Conservation (phyloP, 2,329 filamentous ascomycete genomes). For the Corinectria fuckeliana region DNA sequence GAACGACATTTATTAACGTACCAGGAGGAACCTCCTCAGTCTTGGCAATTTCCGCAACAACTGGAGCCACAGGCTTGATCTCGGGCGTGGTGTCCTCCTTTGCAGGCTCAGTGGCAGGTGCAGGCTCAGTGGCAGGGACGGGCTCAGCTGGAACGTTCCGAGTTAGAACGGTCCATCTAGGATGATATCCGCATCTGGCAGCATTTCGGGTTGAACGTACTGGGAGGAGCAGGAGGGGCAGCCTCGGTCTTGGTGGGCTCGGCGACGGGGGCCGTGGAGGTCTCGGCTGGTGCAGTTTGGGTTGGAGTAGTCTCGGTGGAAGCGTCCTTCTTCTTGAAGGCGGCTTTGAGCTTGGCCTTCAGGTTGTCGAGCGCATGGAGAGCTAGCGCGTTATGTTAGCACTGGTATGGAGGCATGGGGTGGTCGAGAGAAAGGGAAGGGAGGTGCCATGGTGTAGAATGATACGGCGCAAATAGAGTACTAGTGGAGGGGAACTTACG, state of each 20-base stretch:
- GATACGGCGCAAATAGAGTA: neutral
- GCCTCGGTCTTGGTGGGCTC: conserved; percentile 47
- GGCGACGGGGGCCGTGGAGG: conserved; percentile 35
- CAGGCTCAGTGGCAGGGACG: conserved; percentile 34
- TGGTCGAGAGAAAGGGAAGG: neutral
- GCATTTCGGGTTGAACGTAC: conserved; percentile 34
- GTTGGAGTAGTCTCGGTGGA: conserved; percentile 25
- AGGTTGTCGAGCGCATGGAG: conserved; percentile 59
- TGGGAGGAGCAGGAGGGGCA: conserved; percentile 39
- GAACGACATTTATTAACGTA: conserved; percentile 14
- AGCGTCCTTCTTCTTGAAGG: conserved; percentile 58
- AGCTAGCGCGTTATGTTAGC: conserved; percentile 44
- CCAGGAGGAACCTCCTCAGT: conserved; percentile 32
- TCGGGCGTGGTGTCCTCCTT: conserved; percentile 35
- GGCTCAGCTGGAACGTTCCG: conserved; percentile 30
- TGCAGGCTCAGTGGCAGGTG: conserved; percentile 33
- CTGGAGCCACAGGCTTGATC: conserved; percentile 34
- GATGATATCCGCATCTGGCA: conserved; percentile 2
- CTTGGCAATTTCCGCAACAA: conserved; percentile 40
- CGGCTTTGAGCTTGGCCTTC: conserved; percentile 61
- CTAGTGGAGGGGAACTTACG: conserved; percentile 50
- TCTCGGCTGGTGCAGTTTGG: conserved; percentile 30
- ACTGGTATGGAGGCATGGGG: neutral
- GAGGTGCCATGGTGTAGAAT: neutral
- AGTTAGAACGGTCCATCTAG: conserved; percentile 20